Conservation (phyloP, 2,329 filamentous ascomycete genomes). For the Pseudogymnoascus sp. region DNA sequence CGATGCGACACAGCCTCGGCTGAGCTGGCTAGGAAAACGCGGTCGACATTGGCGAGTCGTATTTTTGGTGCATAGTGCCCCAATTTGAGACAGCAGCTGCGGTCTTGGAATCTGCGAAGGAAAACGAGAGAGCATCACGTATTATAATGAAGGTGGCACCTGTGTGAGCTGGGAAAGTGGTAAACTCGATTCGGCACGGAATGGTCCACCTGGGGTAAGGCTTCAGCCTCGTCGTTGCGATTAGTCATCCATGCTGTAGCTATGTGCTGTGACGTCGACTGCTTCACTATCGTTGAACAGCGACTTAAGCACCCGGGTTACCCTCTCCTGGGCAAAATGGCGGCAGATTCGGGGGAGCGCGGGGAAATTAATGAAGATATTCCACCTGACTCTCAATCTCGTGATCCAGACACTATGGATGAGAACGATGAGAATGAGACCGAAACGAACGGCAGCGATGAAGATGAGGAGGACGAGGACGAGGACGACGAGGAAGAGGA, state of each 20-base stretch:
- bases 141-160: neutral
- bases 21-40: neutral
- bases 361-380: slow-evolving; percentile 21
- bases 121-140: neutral
- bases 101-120: neutral
- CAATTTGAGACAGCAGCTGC: neutral
- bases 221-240: neutral
- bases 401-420: slow-evolving; percentile 16
- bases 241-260: neutral
- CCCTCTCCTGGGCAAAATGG: slow-evolving; percentile 20
- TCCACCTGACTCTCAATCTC: slow-evolving; percentile 17
- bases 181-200: neutral
- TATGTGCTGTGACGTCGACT: slow-evolving; percentile 6
- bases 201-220: neutral
- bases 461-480: slow-evolving; percentile 49
- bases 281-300: slow-evolving; percentile 1
- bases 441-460: slow-evolving; percentile 39
- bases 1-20: neutral
- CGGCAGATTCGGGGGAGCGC: slow-evolving; percentile 24
- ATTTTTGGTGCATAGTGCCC: neutral
- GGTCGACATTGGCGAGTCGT: neutral
- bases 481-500: slow-evolving; percentile 79
- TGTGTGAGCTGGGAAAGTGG: neutral
- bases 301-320: neutral
- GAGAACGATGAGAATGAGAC: slow-evolving; percentile 28